These are phyloP conservation scores for Corylus americana DNA, from an alignment of 306 rosid species.

Conservation along the genomic window DNA sequence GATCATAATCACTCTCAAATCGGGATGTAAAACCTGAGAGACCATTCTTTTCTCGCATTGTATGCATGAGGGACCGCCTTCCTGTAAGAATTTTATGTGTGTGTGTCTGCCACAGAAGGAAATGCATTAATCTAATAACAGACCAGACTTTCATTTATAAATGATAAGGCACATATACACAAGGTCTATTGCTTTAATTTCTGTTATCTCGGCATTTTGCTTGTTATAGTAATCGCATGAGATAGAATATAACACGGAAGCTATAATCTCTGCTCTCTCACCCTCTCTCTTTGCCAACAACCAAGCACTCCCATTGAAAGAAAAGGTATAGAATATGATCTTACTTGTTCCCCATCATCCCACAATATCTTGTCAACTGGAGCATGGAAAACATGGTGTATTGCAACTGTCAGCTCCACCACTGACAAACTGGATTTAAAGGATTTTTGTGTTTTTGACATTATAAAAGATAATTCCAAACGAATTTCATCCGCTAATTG, in stretches of 20 bases:
- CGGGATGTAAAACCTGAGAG: conserved; percentile 72
- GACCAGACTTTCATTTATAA: not conserved
- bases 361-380: conserved; percentile 88
- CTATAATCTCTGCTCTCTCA: not conserved
- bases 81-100: conserved; percentile 92
- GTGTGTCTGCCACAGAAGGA: conserved; percentile 62
- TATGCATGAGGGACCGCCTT: conserved; percentile 67
- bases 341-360: conserved; percentile 91
- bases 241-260: not conserved
- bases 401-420: conserved; percentile 82
- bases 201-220: not conserved
- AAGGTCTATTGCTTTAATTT: not conserved
- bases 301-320: not conserved
- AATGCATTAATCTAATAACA: conserved; percentile 9
- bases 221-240: not conserved
- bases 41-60: conserved; percentile 66
- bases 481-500: conserved; percentile 81
- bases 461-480: conserved; percentile 52
- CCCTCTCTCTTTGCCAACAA: conserved; percentile 9
- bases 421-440: conserved; percentile 67
- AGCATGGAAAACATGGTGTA: conserved; percentile 90
- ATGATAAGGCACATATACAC: not conserved
- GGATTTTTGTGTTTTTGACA: conserved; percentile 40
- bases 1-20: conserved; percentile 82
- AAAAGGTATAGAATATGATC: conserved; percentile 26